These are phyloP conservation scores for Pseudopyrenochaeta lycopersici DNA, from an alignment of 2,329 filamentous ascomycete genomes.

Conservation along the genomic window DNA sequence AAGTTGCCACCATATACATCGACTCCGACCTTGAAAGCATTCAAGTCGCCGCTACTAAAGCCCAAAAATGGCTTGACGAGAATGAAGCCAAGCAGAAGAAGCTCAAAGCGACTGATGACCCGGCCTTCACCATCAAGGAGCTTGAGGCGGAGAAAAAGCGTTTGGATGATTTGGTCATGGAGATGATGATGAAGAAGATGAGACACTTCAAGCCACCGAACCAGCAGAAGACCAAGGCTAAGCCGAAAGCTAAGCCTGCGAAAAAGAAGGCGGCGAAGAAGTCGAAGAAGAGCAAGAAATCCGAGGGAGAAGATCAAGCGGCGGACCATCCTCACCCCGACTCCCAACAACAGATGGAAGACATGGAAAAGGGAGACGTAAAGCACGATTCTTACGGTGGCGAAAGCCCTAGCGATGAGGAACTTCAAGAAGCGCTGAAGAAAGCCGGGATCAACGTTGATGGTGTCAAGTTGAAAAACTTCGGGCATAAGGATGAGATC, in stretches of 20 bases:
- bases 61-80: conserved; percentile 77
- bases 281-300: conserved; percentile 40
- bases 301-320: conserved; percentile 32
- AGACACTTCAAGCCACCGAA: conserved; percentile 54
- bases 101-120: conserved; percentile 69
- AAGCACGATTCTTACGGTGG: background rate
- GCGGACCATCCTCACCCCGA: conserved; percentile 33
- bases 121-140: conserved; percentile 77
- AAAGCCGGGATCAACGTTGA: conserved; percentile 45
- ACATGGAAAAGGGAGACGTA: background rate
- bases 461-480: conserved; percentile 29
- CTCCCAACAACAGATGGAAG: conserved; percentile 24
- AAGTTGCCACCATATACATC: conserved; percentile 67
- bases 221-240: conserved; percentile 40
- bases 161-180: conserved; percentile 74
- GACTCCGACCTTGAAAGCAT: conserved; percentile 75
- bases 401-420: conserved; percentile 38
- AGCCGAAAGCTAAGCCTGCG: conserved; percentile 45
- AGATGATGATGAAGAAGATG: conserved; percentile 71
- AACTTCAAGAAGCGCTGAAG: conserved; percentile 39
- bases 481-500: conserved; percentile 28
- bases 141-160: conserved; percentile 70
- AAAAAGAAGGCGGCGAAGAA: conserved; percentile 32
- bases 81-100: conserved; percentile 68
- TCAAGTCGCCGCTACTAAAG: conserved; percentile 68